Evolutionary conservation across 2,329 filamentous ascomycete genomes (phyloP).

Genomic region (Penicillium brasilianum): DNA sequence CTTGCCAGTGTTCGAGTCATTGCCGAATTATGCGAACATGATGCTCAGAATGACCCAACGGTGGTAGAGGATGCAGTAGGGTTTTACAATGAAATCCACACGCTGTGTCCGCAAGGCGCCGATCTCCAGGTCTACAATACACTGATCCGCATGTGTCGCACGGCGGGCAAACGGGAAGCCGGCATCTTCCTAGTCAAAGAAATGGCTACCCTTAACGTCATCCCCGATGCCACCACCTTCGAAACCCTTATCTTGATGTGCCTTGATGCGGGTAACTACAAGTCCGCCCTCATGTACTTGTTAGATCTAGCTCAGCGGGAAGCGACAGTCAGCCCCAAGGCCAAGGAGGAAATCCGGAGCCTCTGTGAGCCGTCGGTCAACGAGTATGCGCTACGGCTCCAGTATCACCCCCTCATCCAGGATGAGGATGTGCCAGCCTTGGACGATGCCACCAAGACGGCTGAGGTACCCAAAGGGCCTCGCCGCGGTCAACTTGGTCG

Average conservation of each 20-base stretch:
- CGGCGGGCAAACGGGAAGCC: constrained; percentile 54
- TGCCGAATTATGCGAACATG: constrained; percentile 57
- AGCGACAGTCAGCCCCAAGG: constrained; percentile 32
- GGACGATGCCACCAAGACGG: neutral
- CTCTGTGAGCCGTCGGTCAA: constrained; percentile 38
- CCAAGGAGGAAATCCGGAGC: constrained; percentile 35
- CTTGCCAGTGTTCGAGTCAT: constrained; percentile 53
- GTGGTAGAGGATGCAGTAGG: constrained; percentile 58
- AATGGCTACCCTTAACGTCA: constrained; percentile 61
- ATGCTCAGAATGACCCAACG: constrained; percentile 39
- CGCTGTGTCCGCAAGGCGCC: constrained; percentile 52
- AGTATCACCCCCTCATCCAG: constrained; percentile 37
- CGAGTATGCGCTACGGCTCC: constrained; percentile 38
- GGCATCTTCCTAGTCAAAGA: constrained; percentile 68
- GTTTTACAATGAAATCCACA: constrained; percentile 66
- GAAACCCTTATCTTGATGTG: constrained; percentile 66
- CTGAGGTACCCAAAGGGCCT: neutral
- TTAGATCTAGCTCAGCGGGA: constrained; percentile 42
- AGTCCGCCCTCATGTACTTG: constrained; percentile 46
- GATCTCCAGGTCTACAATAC: constrained; percentile 62
- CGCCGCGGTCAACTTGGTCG: constrained; percentile 1
- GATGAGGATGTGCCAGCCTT: constrained; percentile 5
- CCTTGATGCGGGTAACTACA: constrained; percentile 45
- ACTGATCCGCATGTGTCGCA: constrained; percentile 58
- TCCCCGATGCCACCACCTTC: constrained; percentile 64